phyloP scores from a whole-genome alignment of 345 rosid species.

The Gossypium stocksii region DNA sequence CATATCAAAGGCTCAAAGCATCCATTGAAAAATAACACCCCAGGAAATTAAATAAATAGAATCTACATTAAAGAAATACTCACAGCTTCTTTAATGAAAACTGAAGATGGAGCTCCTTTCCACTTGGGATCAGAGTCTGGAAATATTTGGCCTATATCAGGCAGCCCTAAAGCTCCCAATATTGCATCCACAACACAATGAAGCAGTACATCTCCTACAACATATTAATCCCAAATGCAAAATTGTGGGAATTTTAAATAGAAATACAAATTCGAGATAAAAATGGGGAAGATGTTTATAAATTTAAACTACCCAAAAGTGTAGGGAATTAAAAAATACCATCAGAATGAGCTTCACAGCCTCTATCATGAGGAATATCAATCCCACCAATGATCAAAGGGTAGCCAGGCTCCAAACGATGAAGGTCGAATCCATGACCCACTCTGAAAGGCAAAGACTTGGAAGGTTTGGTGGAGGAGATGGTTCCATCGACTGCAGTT shows the following conservation, averaged over 20 bases:
- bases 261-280: neutral
- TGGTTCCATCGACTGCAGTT: constrained; percentile 40
- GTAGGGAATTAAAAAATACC: constrained; percentile 35
- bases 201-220: constrained; percentile 93
- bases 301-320: too few relatives aligned
- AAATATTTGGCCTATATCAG: constrained; percentile 97
- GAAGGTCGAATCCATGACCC: constrained; percentile 97
- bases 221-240: neutral
- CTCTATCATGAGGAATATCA: constrained; percentile 85
- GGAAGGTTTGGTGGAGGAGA: constrained; percentile 37
- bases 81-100: constrained; percentile 91
- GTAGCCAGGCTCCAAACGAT: constrained; percentile 88
- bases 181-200: constrained; percentile 99
- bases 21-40: neutral
- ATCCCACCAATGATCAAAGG: constrained; percentile 95
- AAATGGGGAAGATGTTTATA: too few relatives aligned
- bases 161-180: constrained; percentile 90
- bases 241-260: neutral
- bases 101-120: constrained; percentile 95
- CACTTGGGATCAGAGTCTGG: constrained; percentile 96
- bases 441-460: constrained; percentile 75
- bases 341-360: constrained; percentile 99
- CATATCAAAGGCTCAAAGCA: neutral
- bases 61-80: constrained; percentile 27
- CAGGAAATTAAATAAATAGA: neutral